Percentiles rank a stretch among this genome's conserved stretches.
Conservation (phyloP, 805 yeast genomes). For the Hanseniaspora taiwanica region DNA sequence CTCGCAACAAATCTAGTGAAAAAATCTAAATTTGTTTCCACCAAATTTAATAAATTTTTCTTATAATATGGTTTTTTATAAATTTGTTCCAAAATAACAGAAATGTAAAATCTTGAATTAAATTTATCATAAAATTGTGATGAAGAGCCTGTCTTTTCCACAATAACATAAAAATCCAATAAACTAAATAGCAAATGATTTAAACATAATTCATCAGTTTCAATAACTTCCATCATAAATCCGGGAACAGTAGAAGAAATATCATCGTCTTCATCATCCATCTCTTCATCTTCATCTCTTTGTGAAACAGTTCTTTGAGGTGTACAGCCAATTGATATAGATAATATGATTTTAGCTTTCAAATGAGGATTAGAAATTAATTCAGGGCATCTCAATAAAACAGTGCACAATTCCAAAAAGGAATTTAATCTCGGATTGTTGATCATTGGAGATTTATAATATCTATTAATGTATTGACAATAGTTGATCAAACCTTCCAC, state of each 20-base stretch:
- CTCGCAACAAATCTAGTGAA: conserved; percentile 88
- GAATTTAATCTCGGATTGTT: conserved; percentile 37
- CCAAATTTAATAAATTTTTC: conserved; percentile 52
- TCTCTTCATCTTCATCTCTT: conserved; percentile 1
- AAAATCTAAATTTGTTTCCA: conserved; percentile 52
- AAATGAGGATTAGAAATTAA: conserved; percentile 84
- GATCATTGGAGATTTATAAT: conserved; percentile 43
- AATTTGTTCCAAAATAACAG: conserved; percentile 66
- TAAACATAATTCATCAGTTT: conserved; percentile 45
- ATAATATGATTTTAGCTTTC: conserved; percentile 72
- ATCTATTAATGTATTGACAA: conserved; percentile 46
- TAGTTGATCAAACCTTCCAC: conserved; percentile 73
- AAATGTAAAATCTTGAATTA: conserved; percentile 76
- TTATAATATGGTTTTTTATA: conserved; percentile 68
- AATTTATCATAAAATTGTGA: conserved; percentile 94
- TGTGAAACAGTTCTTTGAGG: conserved; percentile 26
- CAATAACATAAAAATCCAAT: conserved; percentile 82
- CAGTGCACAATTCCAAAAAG: conserved; percentile 59
- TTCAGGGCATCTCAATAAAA: conserved; percentile 73
- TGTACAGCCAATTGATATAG: conserved; percentile 61
- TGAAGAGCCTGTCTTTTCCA: conserved; percentile 91
- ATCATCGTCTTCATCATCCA: conserved; percentile 2
- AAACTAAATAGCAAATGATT: conserved; percentile 67
- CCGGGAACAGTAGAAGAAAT: conserved; percentile 35
- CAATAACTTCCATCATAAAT: conserved; percentile 53